These are phyloP conservation scores for Kwoniella dejecticola DNA, from an alignment of 768 basidiomycete genomes.

Conservation along the genomic window DNA sequence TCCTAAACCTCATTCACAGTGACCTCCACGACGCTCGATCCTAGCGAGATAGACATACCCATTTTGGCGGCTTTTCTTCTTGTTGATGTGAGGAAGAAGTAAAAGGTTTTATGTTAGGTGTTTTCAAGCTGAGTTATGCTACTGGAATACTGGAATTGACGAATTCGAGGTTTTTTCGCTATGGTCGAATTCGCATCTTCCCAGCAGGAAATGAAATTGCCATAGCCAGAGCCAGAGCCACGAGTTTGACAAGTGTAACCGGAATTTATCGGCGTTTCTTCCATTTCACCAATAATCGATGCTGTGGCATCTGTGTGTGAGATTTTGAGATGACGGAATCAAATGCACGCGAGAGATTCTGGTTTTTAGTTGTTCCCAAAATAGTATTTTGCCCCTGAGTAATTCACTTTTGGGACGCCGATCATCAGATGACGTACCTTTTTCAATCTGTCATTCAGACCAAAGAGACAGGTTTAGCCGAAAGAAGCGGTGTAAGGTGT, in stretches of 20 bases:
- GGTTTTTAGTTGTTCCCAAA: slow-evolving; percentile 9
- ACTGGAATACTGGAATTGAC: not conserved
- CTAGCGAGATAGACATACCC: slow-evolving; percentile 31
- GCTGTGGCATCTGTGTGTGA: not conserved
- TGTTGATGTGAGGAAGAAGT: slow-evolving; percentile 7
- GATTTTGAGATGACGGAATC: not conserved
- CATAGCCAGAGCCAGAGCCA: not conserved
- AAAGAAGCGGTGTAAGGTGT: slow-evolving; percentile 10
- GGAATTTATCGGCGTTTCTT: slow-evolving; percentile 40
- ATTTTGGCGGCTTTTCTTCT: slow-evolving; percentile 44
- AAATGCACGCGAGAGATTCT: not conserved
- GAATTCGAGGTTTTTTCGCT: slow-evolving; percentile 2
- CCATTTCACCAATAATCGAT: not conserved
- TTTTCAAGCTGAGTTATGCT: not conserved
- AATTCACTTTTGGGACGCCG: too few species aligned
- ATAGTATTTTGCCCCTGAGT: not conserved
- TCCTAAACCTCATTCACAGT: not conserved
- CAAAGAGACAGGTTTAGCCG: not conserved
- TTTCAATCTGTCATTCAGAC: too few species aligned
- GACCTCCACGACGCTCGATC: not conserved
- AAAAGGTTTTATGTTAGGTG: slow-evolving; percentile 5
- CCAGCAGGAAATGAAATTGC: not conserved
- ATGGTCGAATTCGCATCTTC: too few species aligned
- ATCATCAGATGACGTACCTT: not conserved
- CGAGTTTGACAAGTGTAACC: not conserved